Evolutionary conservation across 371 early-diverging fungal species (phyloP).

Genomic region (Mortierella sp.): DNA sequence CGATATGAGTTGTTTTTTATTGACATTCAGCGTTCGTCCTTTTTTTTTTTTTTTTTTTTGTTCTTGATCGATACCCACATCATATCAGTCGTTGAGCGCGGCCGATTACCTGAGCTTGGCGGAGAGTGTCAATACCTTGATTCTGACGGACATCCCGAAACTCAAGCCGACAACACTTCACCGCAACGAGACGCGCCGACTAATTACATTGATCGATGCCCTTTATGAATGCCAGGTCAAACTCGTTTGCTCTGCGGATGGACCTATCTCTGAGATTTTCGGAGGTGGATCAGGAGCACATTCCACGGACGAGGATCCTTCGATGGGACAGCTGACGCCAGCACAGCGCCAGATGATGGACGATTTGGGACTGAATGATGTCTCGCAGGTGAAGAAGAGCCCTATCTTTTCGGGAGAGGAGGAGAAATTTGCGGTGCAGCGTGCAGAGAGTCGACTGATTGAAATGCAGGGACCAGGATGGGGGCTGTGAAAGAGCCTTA

Average conservation of each 20-base stretch:
- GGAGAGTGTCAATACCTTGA: slow-evolving; percentile 74
- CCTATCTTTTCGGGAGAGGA: slow-evolving; percentile 90
- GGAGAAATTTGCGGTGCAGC: slow-evolving; percentile 95
- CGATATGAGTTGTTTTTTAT: too few relatives aligned
- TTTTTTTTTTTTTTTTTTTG: too few relatives aligned
- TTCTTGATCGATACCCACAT: too few relatives aligned
- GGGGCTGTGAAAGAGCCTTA: slow-evolving; percentile 20
- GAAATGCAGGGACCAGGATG: slow-evolving; percentile 84
- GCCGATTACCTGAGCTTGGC: slow-evolving; percentile 92
- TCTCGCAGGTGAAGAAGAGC: slow-evolving; percentile 62
- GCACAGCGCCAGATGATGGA: slow-evolving; percentile 67
- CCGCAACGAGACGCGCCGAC: slow-evolving; percentile 90
- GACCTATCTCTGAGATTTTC: slow-evolving; percentile 75
- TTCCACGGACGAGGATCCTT: slow-evolving; percentile 58
- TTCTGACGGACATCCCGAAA: slow-evolving; percentile 89
- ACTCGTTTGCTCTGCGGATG: slow-evolving; percentile 80
- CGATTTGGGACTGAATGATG: slow-evolving; percentile 66
- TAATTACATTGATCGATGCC: slow-evolving; percentile 95
- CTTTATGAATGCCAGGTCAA: slow-evolving; percentile 84
- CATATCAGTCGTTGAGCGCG: slow-evolving; percentile 81
- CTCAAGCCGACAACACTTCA: slow-evolving; percentile 77
- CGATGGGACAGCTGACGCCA: slow-evolving; percentile 35
- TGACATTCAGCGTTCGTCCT: too few relatives aligned
- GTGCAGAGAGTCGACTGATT: slow-evolving; percentile 88
- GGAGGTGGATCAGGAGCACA: slow-evolving; percentile 49